phyloP scores from a whole-genome alignment of 2,329 filamentous ascomycete species.

The Arthrobotrys iridis region DNA sequence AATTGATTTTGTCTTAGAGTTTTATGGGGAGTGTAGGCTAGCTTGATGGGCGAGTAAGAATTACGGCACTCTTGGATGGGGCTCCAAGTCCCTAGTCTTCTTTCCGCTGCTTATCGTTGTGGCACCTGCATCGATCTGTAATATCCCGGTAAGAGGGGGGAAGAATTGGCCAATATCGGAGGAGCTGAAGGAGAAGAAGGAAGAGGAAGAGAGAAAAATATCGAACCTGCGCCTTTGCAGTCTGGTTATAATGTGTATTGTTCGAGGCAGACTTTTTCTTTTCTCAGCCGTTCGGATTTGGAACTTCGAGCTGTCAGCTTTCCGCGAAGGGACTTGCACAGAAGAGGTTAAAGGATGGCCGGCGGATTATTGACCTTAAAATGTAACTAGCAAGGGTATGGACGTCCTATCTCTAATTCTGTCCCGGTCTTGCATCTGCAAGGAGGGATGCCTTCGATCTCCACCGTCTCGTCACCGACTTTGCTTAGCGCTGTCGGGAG shows the following conservation, averaged over 20 bases:
- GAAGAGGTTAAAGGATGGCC: slow-evolving; percentile 43
- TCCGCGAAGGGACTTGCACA: slow-evolving; percentile 44
- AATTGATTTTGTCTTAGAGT: slow-evolving; percentile 29
- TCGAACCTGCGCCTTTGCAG: slow-evolving; percentile 21
- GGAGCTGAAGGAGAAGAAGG: not conserved
- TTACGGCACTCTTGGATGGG: slow-evolving; percentile 17
- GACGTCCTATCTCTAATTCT: slow-evolving; percentile 48
- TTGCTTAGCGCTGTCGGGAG: slow-evolving; percentile 33
- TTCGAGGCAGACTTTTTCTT: slow-evolving; percentile 48
- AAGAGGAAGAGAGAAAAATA: slow-evolving; percentile 17
- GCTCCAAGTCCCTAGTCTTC: slow-evolving; percentile 26
- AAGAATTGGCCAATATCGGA: not conserved
- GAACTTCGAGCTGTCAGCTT: slow-evolving; percentile 51
- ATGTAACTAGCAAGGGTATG: slow-evolving; percentile 50
- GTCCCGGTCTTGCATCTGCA: slow-evolving; percentile 30
- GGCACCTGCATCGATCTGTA: slow-evolving; percentile 47
- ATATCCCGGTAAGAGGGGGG: slow-evolving; percentile 19
- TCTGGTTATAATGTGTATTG: slow-evolving; percentile 43
- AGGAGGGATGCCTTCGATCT: slow-evolving; percentile 35
- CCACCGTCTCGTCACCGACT: slow-evolving; percentile 25
- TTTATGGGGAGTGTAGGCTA: not conserved
- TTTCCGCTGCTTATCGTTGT: slow-evolving; percentile 47
- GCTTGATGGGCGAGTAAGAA: slow-evolving; percentile 18
- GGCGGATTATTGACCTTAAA: slow-evolving; percentile 48
- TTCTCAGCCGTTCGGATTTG: slow-evolving; percentile 47